Evolutionary conservation across 2,329 filamentous ascomycete genomes (phyloP).

Genomic region (Colletotrichum sp.): DNA sequence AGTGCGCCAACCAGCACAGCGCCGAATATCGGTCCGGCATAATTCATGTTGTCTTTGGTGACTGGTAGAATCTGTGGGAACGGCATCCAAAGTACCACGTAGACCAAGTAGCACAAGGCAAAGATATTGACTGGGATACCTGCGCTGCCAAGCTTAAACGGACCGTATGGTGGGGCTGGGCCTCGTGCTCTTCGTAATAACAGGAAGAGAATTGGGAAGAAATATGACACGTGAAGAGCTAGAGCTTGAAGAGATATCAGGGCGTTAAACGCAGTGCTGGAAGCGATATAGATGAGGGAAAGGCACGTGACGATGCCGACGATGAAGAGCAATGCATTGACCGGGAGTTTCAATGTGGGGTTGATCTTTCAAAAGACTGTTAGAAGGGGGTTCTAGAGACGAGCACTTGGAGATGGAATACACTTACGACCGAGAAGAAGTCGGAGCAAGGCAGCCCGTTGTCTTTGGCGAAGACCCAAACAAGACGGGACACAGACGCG

Average conservation of each 20-base stretch:
- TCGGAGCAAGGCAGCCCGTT: not conserved
- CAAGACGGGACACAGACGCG: not conserved
- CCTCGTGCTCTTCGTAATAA: not conserved
- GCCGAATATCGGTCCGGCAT: not conserved
- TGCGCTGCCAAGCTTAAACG: not conserved
- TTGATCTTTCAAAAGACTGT: not conserved
- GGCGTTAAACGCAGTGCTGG: not conserved
- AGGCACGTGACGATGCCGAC: not conserved
- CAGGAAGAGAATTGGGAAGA: not conserved
- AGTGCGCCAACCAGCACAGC: not conserved
- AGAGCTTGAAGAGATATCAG: not conserved
- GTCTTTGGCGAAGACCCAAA: not conserved
- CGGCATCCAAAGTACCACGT: not conserved
- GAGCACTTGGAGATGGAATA: not conserved
- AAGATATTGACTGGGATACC: not conserved
- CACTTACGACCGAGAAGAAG: not conserved
- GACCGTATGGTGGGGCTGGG: not conserved
- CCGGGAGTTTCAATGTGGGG: not conserved
- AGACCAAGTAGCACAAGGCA: not conserved
- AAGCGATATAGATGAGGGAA: not conserved
- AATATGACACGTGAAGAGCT: not conserved
- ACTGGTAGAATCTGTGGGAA: not conserved
- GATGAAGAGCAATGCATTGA: not conserved
- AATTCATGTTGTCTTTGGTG: not conserved
- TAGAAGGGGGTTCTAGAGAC: not conserved